Evolutionary conservation across 2,329 filamentous ascomycete genomes (phyloP), one percentile per base, ranked within the genome.

Genomic region (Tolypocladium ovalisporum): DNA sequence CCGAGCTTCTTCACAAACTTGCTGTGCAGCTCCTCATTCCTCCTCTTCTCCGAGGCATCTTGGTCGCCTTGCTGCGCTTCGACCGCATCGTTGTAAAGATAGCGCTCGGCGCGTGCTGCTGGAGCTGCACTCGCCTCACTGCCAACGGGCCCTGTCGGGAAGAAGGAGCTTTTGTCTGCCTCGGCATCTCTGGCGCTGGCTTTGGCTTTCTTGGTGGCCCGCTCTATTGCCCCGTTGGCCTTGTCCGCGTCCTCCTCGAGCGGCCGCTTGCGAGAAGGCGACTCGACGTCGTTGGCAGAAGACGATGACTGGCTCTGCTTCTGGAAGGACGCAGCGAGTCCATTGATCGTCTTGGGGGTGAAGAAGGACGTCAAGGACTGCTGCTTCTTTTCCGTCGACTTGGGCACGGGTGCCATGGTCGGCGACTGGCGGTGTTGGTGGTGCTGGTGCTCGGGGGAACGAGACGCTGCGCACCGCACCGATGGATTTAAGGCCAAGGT

Each of bases 1-100:
- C 93, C 92, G 2, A 99, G 82, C 70, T 93, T 96, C 77, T 89
- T 89, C 36, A 97, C 87, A 66, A 97, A 99, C 64, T 85, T 88
- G 60, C 82, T 79, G 68, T 97, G 94, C 29, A 97, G 75, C 54
- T 84, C 84, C 58, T 88, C 83, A 66, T 87, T 91, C 58, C 78
- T 77, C 61, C 76, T 81, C 62, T 74, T 75, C 29, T 67, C 79
- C 1, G 76, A 76, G 3, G 81, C 81, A 8, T 79, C 76, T 17
- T 83, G 78, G 1, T 75, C 71, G 3, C 73, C 70, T 1, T 71
- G 69, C 17, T 73, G 70, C 1, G 67, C 68, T 1, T 72, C 69
- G 5, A 72, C 68, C 44, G 70, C 67, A 0, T 67, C 71, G 59
- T 76, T 73, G 63, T 81, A 84, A 22, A 77, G 64, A 65, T 81